A percentile compares a stretch with the other conserved stretches of the same genome.
These are phyloP conservation scores for Alternaria panax DNA, from an alignment of 2,329 filamentous ascomycete genomes.

Conservation along the genomic window DNA sequence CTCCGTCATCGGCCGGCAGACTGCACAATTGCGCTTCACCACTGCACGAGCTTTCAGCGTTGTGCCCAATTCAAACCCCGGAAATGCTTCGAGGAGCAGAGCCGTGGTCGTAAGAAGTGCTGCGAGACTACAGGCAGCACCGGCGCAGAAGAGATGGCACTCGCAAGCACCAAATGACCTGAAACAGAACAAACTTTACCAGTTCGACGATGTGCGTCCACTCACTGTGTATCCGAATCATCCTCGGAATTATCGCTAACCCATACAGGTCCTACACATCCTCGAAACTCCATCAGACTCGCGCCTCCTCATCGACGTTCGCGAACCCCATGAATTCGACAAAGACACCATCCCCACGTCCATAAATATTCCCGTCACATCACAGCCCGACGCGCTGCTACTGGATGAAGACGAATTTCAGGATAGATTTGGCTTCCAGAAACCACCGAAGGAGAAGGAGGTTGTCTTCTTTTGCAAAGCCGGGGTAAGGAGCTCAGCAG, in stretches of 20 bases:
- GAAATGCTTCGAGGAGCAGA: not conserved
- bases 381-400: conserved; percentile 80
- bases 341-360: conserved; percentile 77
- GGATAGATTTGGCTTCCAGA: conserved; percentile 75
- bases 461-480: conserved; percentile 89
- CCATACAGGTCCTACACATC: conserved; percentile 46
- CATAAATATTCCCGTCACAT: conserved; percentile 81
- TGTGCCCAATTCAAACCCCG: conserved; percentile 3
- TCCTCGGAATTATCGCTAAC: not conserved
- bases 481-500: conserved; percentile 80
- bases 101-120: not conserved
- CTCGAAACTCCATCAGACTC: conserved; percentile 35
- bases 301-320: conserved; percentile 64
- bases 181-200: conserved; percentile 46
- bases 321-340: conserved; percentile 73
- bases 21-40: conserved; percentile 16
- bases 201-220: conserved; percentile 48
- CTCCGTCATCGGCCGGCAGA: conserved; percentile 13
- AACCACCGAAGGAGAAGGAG: conserved; percentile 35
- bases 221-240: not conserved
- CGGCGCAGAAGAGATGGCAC: conserved; percentile 43
- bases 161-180: conserved; percentile 37
- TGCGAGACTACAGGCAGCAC: not conserved
- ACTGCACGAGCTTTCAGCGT: conserved; percentile 14
- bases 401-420: conserved; percentile 80